phyloP scores from a whole-genome alignment of 1,139 yeast genomes.

The Zygosaccharomyces sapae region DNA sequence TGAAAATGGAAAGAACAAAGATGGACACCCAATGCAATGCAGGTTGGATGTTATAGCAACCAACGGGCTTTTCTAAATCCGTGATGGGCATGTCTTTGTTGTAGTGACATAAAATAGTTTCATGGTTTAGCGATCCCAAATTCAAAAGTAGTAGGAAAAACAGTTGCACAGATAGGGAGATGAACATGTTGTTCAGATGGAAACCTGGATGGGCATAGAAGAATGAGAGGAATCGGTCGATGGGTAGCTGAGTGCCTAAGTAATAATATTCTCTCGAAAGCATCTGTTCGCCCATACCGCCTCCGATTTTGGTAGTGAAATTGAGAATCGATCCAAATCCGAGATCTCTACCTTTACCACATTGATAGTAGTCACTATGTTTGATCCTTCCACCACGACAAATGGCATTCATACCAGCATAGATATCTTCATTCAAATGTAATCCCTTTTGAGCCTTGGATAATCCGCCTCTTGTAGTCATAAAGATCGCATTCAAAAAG shows the following conservation, averaged over 20 bases:
- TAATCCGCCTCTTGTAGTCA: conserved; percentile 88
- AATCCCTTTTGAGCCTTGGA: conserved; percentile 86
- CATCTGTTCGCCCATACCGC: conserved; percentile 93
- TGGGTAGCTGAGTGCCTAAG: conserved; percentile 71
- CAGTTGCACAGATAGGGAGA: conserved; percentile 67
- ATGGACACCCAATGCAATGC: conserved; percentile 75
- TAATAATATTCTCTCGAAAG: conserved; percentile 80
- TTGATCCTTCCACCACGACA: conserved; percentile 81
- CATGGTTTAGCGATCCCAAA: conserved; percentile 62
- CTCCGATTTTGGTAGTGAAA: conserved; percentile 85
- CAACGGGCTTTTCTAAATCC: conserved; percentile 59
- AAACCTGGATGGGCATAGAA: conserved; percentile 92
- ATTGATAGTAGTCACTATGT: conserved; percentile 83
- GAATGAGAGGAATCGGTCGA: conserved; percentile 77
- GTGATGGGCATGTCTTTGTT: conserved; percentile 54
- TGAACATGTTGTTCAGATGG: conserved; percentile 76
- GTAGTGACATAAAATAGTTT: conserved; percentile 54
- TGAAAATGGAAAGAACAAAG: conserved; percentile 75
- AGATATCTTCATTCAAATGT: conserved; percentile 84
- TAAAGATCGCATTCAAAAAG: conserved; percentile 73
- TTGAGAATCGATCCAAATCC: conserved; percentile 83
- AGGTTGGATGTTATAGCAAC: conserved; percentile 73
- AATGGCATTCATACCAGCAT: conserved; percentile 83
- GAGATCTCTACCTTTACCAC: conserved; percentile 88
- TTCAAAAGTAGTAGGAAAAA: conserved; percentile 65